Evolutionary conservation across 192 early-diverging fungal genomes (phyloP).

Genomic region (Gigaspora rosea): DNA sequence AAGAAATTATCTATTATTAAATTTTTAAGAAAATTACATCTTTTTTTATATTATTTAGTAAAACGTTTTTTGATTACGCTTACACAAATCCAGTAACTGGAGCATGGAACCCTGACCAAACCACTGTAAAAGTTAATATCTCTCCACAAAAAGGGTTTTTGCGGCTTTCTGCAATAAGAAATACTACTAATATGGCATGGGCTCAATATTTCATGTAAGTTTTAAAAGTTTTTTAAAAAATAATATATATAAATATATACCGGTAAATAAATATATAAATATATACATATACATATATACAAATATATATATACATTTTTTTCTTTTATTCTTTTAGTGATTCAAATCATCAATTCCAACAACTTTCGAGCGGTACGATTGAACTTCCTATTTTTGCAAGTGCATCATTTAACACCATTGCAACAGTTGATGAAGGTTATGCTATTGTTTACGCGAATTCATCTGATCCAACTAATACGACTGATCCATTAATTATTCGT

Average conservation of each 20-base stretch:
- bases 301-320: too few species aligned
- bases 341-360: not conserved
- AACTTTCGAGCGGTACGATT: not conserved
- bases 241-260: too few species aligned
- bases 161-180: not conserved
- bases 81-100: not conserved
- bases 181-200: not conserved
- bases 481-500: not conserved
- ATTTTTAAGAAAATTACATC: too few species aligned
- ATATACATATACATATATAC: too few species aligned
- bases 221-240: not conserved
- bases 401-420: not conserved
- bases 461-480: not conserved
- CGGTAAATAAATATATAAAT: too few species aligned
- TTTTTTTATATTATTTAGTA: too few species aligned
- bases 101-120: not conserved
- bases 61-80: not conserved
- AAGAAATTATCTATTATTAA: too few species aligned
- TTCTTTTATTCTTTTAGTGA: too few species aligned
- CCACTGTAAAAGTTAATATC: not conserved
- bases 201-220: not conserved
- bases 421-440: slow-evolving; percentile 3
- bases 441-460: not conserved
- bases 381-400: not conserved
- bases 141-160: not conserved